phyloP scores from a whole-genome alignment of 169 alveolate genomes.

The Plasmodium knowlesi region DNA sequence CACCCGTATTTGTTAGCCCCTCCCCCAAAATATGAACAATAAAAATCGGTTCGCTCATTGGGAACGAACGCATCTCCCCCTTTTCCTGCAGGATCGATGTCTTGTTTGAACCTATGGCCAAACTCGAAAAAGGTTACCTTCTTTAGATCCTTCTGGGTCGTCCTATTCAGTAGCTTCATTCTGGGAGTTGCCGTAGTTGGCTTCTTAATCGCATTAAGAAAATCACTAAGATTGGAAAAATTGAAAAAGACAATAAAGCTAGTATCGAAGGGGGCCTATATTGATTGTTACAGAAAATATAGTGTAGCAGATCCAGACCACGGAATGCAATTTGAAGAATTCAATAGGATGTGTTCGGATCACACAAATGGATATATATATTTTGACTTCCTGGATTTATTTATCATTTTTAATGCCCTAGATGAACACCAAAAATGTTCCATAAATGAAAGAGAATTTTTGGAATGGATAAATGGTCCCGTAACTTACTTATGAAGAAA shows the following conservation, averaged over 20 bases:
- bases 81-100: slow-evolving; percentile 35
- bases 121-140: slow-evolving; percentile 73
- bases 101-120: slow-evolving; percentile 69
- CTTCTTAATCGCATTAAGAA: slow-evolving; percentile 88
- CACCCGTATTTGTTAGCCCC: neutral
- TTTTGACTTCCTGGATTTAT: slow-evolving; percentile 90
- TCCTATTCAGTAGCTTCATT: slow-evolving; percentile 80
- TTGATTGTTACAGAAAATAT: slow-evolving; percentile 89
- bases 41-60: no score
- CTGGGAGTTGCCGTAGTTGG: slow-evolving; percentile 89
- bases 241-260: slow-evolving; percentile 86
- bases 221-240: slow-evolving; percentile 90
- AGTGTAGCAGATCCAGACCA: slow-evolving; percentile 92
- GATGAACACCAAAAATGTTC: slow-evolving; percentile 93
- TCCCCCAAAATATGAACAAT: neutral
- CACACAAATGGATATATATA: slow-evolving; percentile 90
- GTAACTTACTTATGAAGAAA: slow-evolving; percentile 46
- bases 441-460: slow-evolving; percentile 91
- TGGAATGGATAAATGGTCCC: slow-evolving; percentile 91
- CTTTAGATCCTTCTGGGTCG: slow-evolving; percentile 79
- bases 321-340: slow-evolving; percentile 93
- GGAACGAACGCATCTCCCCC: neutral
- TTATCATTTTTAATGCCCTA: slow-evolving; percentile 89
- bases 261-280: slow-evolving; percentile 88
- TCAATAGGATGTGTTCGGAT: slow-evolving; percentile 92